These are phyloP conservation scores for Podaxis sp. DNA, from an alignment of 768 basidiomycete genomes.

Conservation along the genomic window DNA sequence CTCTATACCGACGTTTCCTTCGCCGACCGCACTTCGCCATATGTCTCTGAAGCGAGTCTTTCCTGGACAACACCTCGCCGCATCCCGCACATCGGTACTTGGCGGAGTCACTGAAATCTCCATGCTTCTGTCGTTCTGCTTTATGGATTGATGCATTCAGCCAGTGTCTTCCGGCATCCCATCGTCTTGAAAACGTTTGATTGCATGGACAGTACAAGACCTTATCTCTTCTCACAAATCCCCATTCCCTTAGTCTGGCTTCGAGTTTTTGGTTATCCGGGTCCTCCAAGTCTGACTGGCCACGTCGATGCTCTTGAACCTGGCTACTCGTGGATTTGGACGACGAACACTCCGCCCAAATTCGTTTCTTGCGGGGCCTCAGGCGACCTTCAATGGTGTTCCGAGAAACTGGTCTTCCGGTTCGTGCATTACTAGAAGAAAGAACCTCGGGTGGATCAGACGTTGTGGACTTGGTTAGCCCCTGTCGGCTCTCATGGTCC, in stretches of 20 bases:
- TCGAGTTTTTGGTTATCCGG: neutral
- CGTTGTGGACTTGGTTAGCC: neutral
- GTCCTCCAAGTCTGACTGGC: too few species aligned
- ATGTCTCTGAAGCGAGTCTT: slow-evolving; percentile 4
- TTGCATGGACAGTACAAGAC: neutral
- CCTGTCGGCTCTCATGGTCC: neutral
- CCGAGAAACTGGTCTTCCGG: neutral
- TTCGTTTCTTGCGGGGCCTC: neutral
- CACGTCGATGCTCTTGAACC: neutral
- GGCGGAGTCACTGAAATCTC: neutral
- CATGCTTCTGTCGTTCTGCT: neutral
- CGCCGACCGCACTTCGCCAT: neutral
- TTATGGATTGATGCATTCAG: neutral
- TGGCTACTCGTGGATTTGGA: neutral
- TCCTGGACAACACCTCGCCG: neutral
- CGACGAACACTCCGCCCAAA: neutral
- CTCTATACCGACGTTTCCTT: neutral
- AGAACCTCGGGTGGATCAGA: neutral
- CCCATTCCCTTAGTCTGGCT: neutral
- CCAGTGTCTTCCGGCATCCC: slow-evolving; percentile 6
- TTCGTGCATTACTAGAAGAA: neutral
- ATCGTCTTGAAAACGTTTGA: neutral
- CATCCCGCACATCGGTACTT: neutral
- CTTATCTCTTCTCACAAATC: neutral
- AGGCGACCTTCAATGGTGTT: too few species aligned